phyloP scores from a whole-genome alignment of 306 rosid species.

The Medicago arabica region DNA sequence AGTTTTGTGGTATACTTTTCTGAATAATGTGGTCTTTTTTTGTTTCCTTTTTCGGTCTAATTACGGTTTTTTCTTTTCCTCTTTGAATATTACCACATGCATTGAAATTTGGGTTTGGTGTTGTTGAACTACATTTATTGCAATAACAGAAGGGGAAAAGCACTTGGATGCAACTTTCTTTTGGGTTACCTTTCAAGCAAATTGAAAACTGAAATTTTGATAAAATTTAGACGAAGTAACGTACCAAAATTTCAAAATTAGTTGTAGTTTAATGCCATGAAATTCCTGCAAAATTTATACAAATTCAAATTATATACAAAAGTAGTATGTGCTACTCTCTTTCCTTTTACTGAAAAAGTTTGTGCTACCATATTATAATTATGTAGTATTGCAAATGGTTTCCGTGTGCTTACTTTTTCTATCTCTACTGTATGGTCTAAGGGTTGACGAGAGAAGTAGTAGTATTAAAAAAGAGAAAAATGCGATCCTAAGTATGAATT shows the following conservation, averaged over 20 bases:
- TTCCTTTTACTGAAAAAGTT: too few relatives aligned
- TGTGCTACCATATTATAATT: too few relatives aligned
- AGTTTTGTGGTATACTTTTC: slow-evolving; percentile 1
- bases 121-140: slow-evolving; percentile 34
- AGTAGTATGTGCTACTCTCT: too few relatives aligned
- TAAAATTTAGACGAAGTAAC: too few relatives aligned
- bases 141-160: neutral
- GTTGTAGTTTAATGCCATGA: too few relatives aligned
- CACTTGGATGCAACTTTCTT: slow-evolving; percentile 16
- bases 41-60: neutral
- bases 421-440: neutral
- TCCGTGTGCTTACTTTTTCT: neutral
- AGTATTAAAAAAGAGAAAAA: neutral
- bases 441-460: neutral
- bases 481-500: too few relatives aligned
- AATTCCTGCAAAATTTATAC: neutral
- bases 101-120: slow-evolving; percentile 14
- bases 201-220: too few relatives aligned
- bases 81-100: slow-evolving; percentile 20
- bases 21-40: neutral
- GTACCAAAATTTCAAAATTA: too few relatives aligned
- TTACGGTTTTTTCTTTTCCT: neutral
- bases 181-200: neutral
- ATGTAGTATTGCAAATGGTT: too few relatives aligned
- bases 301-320: neutral